Evolutionary conservation across 176 grass and related monocot genomes (phyloP).

Genomic region (Oryza coarctata): DNA sequence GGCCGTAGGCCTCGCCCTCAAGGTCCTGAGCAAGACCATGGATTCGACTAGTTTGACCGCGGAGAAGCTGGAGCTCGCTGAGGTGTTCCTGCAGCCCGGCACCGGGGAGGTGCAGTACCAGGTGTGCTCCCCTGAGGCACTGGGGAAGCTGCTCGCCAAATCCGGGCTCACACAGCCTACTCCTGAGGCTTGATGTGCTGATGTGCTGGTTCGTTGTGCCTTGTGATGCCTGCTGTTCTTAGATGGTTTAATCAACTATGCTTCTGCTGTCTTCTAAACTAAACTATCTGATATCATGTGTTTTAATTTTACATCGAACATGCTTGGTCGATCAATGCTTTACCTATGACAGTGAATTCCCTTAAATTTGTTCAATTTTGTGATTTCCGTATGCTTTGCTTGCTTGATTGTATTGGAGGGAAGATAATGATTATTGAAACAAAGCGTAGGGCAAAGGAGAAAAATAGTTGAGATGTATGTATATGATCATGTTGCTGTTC

Average conservation of each 20-base stretch:
- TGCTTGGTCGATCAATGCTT: conserved; percentile 34
- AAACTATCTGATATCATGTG: conserved; percentile 37
- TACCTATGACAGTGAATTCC: conserved; percentile 30
- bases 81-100: conserved; percentile 62
- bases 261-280: conserved; percentile 42
- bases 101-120: conserved; percentile 78
- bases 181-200: conserved; percentile 44
- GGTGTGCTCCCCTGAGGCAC: conserved; percentile 65
- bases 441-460: too few relatives aligned
- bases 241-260: conserved; percentile 41
- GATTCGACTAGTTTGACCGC: conserved; percentile 83
- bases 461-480: too few relatives aligned
- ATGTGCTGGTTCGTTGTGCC: conserved; percentile 40
- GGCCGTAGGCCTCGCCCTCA: conserved; percentile 72
- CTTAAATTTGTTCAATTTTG: conserved; percentile 20
- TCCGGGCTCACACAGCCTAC: conserved; percentile 66
- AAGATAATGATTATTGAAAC: too few relatives aligned
- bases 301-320: conserved; percentile 36
- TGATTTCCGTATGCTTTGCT: not conserved
- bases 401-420: too few relatives aligned
- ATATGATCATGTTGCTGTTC: too few relatives aligned
- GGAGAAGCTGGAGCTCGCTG: conserved; percentile 87
- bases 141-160: conserved; percentile 66
- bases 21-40: conserved; percentile 97
- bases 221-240: conserved; percentile 39